phyloP scores from a whole-genome alignment of 106 monocot genomes.

The Narthecium ossifragum region DNA sequence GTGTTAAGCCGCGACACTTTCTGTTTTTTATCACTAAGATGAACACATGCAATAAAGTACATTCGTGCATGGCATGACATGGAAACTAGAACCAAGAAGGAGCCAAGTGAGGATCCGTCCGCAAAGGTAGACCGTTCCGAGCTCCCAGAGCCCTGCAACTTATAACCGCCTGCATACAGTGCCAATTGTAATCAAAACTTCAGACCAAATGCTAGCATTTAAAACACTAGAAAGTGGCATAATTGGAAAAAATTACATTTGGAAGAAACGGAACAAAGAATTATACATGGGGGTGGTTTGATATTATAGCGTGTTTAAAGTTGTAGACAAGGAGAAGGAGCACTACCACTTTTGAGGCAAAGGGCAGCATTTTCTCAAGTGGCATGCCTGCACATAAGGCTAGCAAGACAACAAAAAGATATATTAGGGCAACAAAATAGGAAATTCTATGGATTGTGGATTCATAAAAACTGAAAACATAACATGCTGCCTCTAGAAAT shows the following conservation, averaged over 20 bases:
- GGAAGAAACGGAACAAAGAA: no score
- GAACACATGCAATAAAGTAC: no score
- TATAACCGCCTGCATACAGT: slow-evolving; percentile 56
- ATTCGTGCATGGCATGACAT: no score
- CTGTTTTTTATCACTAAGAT: no score
- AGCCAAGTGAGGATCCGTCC: slow-evolving; percentile 46
- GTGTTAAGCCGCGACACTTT: no score
- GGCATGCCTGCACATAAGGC: slow-evolving; percentile 65
- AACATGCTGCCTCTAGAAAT: not conserved
- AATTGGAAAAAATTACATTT: not conserved
- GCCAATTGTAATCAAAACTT: not conserved
- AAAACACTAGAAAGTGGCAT: not conserved
- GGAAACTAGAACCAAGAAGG: slow-evolving; percentile 39
- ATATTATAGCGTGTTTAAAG: not conserved
- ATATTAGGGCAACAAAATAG: not conserved
- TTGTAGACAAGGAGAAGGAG: not conserved
- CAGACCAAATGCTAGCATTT: not conserved
- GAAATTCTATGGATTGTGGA: not conserved
- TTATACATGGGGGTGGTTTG: not conserved
- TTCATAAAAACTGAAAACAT: not conserved
- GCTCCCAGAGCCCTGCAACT: slow-evolving; percentile 76
- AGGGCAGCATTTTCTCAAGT: slow-evolving; percentile 78
- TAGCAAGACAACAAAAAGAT: slow-evolving; percentile 2
- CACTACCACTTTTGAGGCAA: slow-evolving; percentile 75
- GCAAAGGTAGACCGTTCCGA: slow-evolving; percentile 59